Evolutionary conservation across 2,329 filamentous ascomycete species (phyloP), one percentile per base, ranked within the genome.

Genomic region (Diplodia seriata): DNA sequence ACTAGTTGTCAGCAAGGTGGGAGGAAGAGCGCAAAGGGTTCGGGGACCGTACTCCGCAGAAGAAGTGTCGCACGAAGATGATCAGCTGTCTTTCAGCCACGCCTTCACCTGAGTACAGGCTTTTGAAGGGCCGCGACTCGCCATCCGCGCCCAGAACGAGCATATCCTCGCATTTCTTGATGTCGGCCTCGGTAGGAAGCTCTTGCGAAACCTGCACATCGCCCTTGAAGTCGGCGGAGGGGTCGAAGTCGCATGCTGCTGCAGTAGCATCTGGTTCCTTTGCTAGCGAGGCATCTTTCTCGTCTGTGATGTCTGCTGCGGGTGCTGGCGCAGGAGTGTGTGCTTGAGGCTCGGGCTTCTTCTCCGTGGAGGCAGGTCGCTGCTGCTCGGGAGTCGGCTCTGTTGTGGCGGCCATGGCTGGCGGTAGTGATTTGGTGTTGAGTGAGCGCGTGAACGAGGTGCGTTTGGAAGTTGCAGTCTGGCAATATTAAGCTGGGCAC

Each of bases 31-130:
- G 38, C 54, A 49, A 49, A n/a, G 14, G 53, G 15, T 51, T 18
- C 26, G 29, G 14, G 29, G 54, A 36, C 84, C 89, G 77, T 83
- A 92, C 90, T 43, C 90, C 90, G 75, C 91, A 93, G 83, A 91
- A 93, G 79, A 93, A 94, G 79, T 93, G 91, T 54, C 91, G 85
- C 68, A 94, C 84, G 75, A 94, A 93, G 71, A 93, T 87, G 51
- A 93, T 79, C 38, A 94, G 82, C 33, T 91, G 86, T 2, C 88
- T 70, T 1, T 75, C 74, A 40, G 77, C 78, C 9, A 76, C 73
- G 15, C 74, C 77, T 6, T 75, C 73, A 54, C 75, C 77, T 31
- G 72, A 68, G 67, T 79, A 79, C 36, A 81, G 69, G 36, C 76
- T 75, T 67, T 74, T 77, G 74, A 80, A 81, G 9, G 76, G 76